Evolutionary conservation across 1,284 basidiomycete genomes (phyloP).

Genomic region (Meripilus lineatus): DNA sequence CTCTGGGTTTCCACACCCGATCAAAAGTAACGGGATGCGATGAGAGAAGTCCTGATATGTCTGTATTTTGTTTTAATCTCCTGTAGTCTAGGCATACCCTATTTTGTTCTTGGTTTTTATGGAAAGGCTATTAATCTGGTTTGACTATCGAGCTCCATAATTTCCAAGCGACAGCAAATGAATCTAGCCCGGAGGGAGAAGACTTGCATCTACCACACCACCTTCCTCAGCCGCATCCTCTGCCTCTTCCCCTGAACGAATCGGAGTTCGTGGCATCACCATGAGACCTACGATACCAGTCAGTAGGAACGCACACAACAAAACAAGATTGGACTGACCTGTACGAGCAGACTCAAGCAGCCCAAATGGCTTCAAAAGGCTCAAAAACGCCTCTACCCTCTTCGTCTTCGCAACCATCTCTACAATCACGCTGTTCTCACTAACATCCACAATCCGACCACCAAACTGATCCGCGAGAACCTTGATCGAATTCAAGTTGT

Average conservation of each 20-base stretch:
- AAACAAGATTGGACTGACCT: constrained; percentile 45
- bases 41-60: too few relatives aligned
- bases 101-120: too few relatives aligned
- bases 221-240: constrained; percentile 44
- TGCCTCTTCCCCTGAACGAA: constrained; percentile 63
- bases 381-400: constrained; percentile 91
- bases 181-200: constrained; percentile 85
- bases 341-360: constrained; percentile 75
- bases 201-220: constrained; percentile 72
- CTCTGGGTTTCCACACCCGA: too few relatives aligned
- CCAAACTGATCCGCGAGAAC: constrained; percentile 87
- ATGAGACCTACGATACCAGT: constrained; percentile 63
- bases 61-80: too few relatives aligned
- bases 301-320: constrained; percentile 5
- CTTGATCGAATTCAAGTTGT: constrained; percentile 85
- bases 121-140: too few relatives aligned
- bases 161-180: too few relatives aligned
- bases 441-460: constrained; percentile 92
- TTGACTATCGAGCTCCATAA: too few relatives aligned
- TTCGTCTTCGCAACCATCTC: constrained; percentile 92
- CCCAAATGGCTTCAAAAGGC: constrained; percentile 91
- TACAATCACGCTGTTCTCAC: constrained; percentile 91
- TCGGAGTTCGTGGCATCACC: constrained; percentile 95
- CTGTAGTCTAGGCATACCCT: too few relatives aligned
- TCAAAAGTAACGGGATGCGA: too few relatives aligned